Evolutionary conservation across 139 green algal species (phyloP), one percentile per base, ranked within the genome.

Genomic region (Eudorina sp.): DNA sequence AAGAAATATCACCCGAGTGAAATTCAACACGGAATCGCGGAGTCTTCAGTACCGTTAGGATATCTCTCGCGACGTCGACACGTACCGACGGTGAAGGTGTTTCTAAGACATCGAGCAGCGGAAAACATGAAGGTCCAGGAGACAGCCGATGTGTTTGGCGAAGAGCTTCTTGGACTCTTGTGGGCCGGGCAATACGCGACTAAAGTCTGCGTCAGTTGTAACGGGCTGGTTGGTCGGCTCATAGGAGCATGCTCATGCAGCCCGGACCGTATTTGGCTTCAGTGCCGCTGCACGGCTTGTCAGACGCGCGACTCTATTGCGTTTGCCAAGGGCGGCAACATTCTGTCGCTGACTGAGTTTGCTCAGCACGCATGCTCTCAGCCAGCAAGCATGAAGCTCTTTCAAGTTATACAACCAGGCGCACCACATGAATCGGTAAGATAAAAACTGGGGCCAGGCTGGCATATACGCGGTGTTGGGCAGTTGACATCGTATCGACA

Each of bases 301-400:
- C 66, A 75, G 11, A 46, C 66, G 14, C 66, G 66, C 36, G 31
- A 75, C 4, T 7, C 66, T 21, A 29, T 48, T 7, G 66, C 34
- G 9, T 75, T 75, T 7, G 66, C 66, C 36, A 34, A 75, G 11
- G 66, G 66, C 14, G 66, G 66, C 18, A 75, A 75, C 31, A 75
- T 75, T 46, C 66, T 75, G 66, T 48, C 36, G 34, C 38, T 75
- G 8, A 46, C 66, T 31, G 66, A 75, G 66, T 75, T 75, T 75
- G 66, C 66, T 18, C 66, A 48, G 34, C 66, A 75, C 36, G 34
- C 66, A 19, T 75, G 66, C 36, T 43, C 66, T 75, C 66, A 46
- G 19, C 38, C 66, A 4, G 34, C 66, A 46, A 75, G 34, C 66
- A 43, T 75, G 66, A 46, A 25, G 34, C 66, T 75, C 7, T 75